Base-by-base conservation (phyloP, 2,329 filamentous ascomycete species). In the Grosmannia huntii region DNA sequence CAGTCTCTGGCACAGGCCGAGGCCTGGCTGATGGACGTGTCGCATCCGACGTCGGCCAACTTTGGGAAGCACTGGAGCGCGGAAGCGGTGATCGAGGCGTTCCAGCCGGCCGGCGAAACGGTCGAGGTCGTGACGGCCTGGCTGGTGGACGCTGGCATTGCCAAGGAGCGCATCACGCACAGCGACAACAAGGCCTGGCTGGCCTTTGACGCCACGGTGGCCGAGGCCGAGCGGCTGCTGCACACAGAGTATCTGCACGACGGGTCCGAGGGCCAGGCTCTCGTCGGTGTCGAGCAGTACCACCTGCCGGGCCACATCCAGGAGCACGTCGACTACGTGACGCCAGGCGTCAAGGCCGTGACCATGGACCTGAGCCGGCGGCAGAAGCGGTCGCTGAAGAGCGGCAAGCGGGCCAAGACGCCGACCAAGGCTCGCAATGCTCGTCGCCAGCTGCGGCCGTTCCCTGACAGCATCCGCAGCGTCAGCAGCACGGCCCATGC, bases 291-390 rank as follows among this genome's bases (percentile, higher is more conserved):
- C 21, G 46, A 58, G 3, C 19, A 54, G 51, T 67, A 66, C 64
- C 76, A 77, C 59, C 67, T 81, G 4, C 78, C 78, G 1, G 67
- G 70, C 28, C 66, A 74, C 48, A 61, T 81, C n/a, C 69, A 70
- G 41, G 62, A 71, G n/a, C 76, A 80, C 59, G 70, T 82, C 55
- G 78, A 81, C 66, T 81, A 79, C 65, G 74, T 82, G 46, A 80
- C 75, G 1, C 78, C 79, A 0, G 77, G 77, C 6, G 41, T 58
- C 23, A 60, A 58, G 48, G 33, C 25, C 23, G 31, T 21, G 16
- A 7, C 48, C 11, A 55, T 49, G n/a, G 51, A 57, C 28, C 19
- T 58, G 33, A 23, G 51, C 31, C 55, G 55, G 16, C 49, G 16
- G 50, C 27, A 10, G 21, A 59, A 53, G 28, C 19, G 38, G 27